Conservation (phyloP, 805 yeast genomes). For the Wickerhamiella siamensis region DNA sequence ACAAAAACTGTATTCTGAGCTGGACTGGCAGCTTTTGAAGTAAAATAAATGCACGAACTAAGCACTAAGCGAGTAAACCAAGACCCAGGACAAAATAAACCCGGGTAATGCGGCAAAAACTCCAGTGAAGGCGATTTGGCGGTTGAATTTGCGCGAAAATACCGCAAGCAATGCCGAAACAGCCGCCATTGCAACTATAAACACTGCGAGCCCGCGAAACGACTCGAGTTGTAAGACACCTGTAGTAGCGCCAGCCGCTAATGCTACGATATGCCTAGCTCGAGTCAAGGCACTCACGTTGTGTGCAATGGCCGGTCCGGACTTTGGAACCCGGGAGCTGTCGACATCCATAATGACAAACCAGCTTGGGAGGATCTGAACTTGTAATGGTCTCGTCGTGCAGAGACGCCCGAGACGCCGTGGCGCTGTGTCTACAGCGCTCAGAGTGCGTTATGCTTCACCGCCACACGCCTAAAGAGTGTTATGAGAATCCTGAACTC, state of each 20-base stretch:
- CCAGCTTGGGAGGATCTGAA: neutral
- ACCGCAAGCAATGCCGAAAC: conserved; percentile 17
- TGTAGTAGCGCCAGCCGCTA: conserved; percentile 38
- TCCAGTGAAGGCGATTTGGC: conserved; percentile 7
- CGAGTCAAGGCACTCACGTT: neutral
- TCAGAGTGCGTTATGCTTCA: conserved; percentile 92
- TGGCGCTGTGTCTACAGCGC: conserved; percentile 87
- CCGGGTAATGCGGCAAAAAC: conserved; percentile 14
- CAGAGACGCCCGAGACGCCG: conserved; percentile 85
- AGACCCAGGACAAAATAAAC: conserved; percentile 17
- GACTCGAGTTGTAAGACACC: conserved; percentile 43
- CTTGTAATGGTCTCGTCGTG: conserved; percentile 40
- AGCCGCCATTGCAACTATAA: conserved; percentile 20
- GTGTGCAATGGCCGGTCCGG: neutral
- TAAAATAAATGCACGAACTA: too few relatives aligned
- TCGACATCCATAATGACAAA: neutral
- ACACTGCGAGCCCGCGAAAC: conserved; percentile 33
- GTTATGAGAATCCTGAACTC: conserved; percentile 68
- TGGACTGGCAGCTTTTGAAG: too few relatives aligned
- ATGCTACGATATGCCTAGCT: conserved; percentile 32
- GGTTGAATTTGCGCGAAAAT: conserved; percentile 4
- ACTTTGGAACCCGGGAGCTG: neutral
- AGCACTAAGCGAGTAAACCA: conserved; percentile 7
- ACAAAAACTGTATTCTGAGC: too few relatives aligned
- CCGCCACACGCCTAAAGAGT: conserved; percentile 77